phyloP scores from a whole-genome alignment of 2,329 filamentous ascomycete genomes.

The Calonectria hongkongensis region DNA sequence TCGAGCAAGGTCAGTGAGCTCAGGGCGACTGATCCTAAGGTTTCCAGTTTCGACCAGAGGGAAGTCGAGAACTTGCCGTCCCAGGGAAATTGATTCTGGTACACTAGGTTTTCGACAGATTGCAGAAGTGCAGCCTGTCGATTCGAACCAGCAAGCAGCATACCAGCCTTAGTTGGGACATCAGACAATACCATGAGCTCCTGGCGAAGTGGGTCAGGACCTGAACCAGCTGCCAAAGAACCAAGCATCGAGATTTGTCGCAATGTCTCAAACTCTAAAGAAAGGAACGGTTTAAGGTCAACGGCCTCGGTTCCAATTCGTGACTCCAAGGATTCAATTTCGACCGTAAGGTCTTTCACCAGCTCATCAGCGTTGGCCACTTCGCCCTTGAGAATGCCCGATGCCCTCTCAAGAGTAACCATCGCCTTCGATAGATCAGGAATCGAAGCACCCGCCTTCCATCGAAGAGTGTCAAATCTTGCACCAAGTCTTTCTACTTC shows the following conservation, averaged over 20 bases:
- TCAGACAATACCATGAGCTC: slow-evolving; percentile 71
- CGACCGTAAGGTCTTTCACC: slow-evolving; percentile 68
- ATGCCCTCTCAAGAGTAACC: slow-evolving; percentile 73
- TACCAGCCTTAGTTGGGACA: slow-evolving; percentile 58
- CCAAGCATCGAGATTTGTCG: slow-evolving; percentile 71
- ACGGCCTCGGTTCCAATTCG: slow-evolving; percentile 65
- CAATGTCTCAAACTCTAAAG: slow-evolving; percentile 73
- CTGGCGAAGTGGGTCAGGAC: slow-evolving; percentile 43
- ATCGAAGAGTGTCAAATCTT: slow-evolving; percentile 77
- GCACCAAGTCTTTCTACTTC: slow-evolving; percentile 74
- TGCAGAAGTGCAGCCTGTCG: slow-evolving; percentile 66
- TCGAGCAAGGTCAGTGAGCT: slow-evolving; percentile 78
- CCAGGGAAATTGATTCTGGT: slow-evolving; percentile 62
- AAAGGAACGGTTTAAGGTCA: slow-evolving; percentile 69
- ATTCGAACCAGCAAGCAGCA: slow-evolving; percentile 58
- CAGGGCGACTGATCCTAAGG: slow-evolving; percentile 72
- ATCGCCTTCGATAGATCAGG: slow-evolving; percentile 72
- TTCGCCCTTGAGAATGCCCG: slow-evolving; percentile 69
- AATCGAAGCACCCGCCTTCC: slow-evolving; percentile 73
- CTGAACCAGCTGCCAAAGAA: slow-evolving; percentile 29
- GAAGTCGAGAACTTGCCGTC: slow-evolving; percentile 64
- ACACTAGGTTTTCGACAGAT: slow-evolving; percentile 68
- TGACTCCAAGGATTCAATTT: slow-evolving; percentile 71
- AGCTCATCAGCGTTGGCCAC: slow-evolving; percentile 67
- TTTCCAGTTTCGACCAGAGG: slow-evolving; percentile 73